A percentile compares a stretch with the other conserved stretches of the same genome.
Evolutionary conservation across 441 rosid genomes (phyloP).

Genomic region (Corymbia calophylla): DNA sequence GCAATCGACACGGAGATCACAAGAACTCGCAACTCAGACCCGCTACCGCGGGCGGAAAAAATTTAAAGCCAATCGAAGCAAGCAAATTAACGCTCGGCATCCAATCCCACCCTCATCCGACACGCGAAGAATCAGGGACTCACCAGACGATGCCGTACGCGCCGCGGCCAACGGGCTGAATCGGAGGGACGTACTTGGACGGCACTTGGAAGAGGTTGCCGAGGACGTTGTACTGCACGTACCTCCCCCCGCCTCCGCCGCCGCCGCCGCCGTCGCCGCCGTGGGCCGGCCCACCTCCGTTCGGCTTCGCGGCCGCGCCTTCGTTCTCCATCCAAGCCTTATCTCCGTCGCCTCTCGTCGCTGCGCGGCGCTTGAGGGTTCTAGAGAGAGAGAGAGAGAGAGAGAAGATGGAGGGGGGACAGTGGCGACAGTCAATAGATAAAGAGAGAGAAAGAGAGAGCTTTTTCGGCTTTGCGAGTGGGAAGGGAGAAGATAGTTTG

Average conservation of each 20-base stretch:
- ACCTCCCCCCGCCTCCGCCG: not conserved
- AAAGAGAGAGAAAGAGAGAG: not conserved
- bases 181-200: conserved; percentile 6
- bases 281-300: not conserved
- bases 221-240: conserved; percentile 6
- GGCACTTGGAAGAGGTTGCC: conserved; percentile 10
- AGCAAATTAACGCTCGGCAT: not conserved
- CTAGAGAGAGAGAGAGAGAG: not conserved
- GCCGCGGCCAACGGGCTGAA: conserved; percentile 10
- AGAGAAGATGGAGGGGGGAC: not conserved
- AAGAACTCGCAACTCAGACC: not conserved
- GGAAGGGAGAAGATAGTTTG: not conserved
- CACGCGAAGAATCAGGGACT: not conserved
- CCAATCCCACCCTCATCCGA: not conserved
- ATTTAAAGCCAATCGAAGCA: not conserved
- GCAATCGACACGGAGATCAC: not conserved
- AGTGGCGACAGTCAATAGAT: too few relatives aligned
- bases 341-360: not conserved
- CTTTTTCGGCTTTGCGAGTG: not conserved
- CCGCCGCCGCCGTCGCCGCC: not conserved
- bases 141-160: conserved; percentile 17
- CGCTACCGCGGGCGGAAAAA: not conserved
- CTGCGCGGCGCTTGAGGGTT: not conserved
- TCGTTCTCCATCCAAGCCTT: not conserved
- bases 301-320: not conserved